These are phyloP conservation scores for Boletus speciosus DNA, from an alignment of 768 basidiomycete genomes.

Conservation along the genomic window DNA sequence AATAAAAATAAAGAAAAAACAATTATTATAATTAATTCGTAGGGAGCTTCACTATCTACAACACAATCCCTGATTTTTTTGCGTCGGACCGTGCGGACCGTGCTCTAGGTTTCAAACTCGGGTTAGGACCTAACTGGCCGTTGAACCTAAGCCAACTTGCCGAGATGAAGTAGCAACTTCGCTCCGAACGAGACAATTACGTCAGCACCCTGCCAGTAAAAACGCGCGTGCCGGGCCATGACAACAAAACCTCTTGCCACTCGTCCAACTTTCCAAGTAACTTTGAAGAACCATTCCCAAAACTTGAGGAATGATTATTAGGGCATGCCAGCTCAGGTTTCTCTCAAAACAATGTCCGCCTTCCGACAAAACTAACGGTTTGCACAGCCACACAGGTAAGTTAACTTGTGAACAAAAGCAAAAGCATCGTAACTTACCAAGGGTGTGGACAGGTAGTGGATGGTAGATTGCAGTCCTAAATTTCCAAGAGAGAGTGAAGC, in stretches of 20 bases:
- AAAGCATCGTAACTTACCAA: not conserved
- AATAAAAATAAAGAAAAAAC: too few relatives aligned
- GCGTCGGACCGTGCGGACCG: too few relatives aligned
- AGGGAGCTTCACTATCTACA: too few relatives aligned
- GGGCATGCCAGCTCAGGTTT: not conserved
- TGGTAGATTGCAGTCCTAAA: not conserved
- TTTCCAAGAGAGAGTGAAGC: not conserved
- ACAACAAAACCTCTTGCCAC: too few relatives aligned
- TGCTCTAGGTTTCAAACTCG: too few relatives aligned
- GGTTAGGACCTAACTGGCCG: too few relatives aligned
- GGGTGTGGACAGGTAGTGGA: not conserved
- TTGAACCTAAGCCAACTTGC: too few relatives aligned
- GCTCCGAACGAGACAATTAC: not conserved
- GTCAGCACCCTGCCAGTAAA: not conserved
- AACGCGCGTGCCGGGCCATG: too few relatives aligned
- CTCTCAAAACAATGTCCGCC: not conserved
- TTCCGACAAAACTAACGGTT: not conserved
- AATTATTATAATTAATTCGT: too few relatives aligned
- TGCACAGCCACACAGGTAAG: not conserved
- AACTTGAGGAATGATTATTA: not conserved
- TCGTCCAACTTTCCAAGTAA: not conserved
- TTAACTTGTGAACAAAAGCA: not conserved
- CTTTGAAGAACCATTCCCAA: not conserved
- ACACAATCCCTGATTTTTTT: too few relatives aligned
- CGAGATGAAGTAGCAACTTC: not conserved